Evolutionary conservation across 305 asterid species (phyloP).

Genomic region (Fraxinus velutina): DNA sequence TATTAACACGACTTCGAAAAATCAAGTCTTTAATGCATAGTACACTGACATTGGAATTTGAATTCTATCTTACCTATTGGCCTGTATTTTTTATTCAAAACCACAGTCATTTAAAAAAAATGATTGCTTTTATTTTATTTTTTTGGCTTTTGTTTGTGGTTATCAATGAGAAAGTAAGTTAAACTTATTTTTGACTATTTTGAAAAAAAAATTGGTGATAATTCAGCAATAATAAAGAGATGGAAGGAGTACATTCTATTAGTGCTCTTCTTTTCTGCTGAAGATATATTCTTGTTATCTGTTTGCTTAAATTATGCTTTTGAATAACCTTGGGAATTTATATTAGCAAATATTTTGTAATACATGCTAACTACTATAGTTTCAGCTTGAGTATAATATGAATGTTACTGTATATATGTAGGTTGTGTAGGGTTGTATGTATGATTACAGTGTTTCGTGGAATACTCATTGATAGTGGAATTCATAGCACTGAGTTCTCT

Average conservation of each 20-base stretch:
- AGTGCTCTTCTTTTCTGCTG: not conserved
- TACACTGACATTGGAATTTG: not conserved
- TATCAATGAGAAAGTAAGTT: not conserved
- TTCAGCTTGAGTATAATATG: not conserved
- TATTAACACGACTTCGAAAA: not conserved
- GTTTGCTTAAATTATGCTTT: not conserved
- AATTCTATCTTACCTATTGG: not conserved
- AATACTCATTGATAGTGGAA: not conserved
- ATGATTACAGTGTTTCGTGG: not conserved
- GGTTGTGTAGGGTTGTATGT: not conserved
- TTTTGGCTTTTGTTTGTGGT: not conserved
- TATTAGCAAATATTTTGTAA: not conserved
- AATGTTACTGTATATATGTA: not conserved
- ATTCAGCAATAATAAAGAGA: not conserved
- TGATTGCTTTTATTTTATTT: not conserved
- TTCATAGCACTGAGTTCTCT: not conserved
- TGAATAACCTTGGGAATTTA: not conserved
- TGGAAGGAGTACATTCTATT: not conserved
- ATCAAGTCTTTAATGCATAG: not conserved
- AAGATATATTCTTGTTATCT: not conserved
- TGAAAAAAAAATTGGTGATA: not conserved
- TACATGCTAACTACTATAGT: not conserved
- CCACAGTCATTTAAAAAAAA: not conserved
- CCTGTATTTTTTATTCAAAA: not conserved
- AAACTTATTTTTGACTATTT: not conserved